phyloP scores from a whole-genome alignment of 1,284 basidiomycete species.

The Cryptococcus sp. region DNA sequence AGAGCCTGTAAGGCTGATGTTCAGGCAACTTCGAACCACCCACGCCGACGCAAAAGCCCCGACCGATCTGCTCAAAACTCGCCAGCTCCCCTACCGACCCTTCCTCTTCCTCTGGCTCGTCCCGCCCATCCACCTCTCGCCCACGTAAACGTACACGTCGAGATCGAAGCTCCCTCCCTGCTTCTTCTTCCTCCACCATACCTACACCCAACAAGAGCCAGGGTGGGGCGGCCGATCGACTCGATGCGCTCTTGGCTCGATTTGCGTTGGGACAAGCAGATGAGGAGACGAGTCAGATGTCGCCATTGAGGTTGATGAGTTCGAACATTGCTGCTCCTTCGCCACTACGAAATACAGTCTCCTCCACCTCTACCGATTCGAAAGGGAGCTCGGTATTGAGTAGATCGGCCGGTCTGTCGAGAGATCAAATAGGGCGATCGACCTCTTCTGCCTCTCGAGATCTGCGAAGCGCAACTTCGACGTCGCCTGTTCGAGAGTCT shows the following conservation, averaged over 20 bases:
- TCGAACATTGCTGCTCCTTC: constrained; percentile 3
- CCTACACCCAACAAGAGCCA: too few species aligned
- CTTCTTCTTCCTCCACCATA: not conserved
- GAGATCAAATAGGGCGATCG: not conserved
- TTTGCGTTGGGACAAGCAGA: not conserved
- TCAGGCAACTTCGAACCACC: constrained; percentile 12
- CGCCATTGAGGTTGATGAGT: not conserved
- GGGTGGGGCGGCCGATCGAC: not conserved
- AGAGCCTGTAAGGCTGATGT: not conserved
- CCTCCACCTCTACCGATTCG: not conserved
- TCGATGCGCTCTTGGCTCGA: constrained; percentile 3
- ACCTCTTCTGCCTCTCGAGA: not conserved
- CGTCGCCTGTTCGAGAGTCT: not conserved
- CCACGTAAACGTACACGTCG: constrained; percentile 20
- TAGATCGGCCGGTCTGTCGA: not conserved
- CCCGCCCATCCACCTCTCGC: not conserved
- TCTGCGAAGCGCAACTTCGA: not conserved
- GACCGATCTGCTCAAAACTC: constrained; percentile 17
- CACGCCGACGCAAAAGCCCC: constrained; percentile 23
- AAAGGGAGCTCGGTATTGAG: not conserved
- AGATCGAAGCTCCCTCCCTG: not conserved
- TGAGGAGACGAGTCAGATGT: not conserved
- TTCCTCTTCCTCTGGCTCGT: constrained; percentile 2
- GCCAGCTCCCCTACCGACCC: constrained; percentile 10
- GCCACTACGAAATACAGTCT: not conserved